These are phyloP conservation scores for Microcyclosporella mali DNA, from an alignment of 2,329 filamentous ascomycete species.

Conservation along the genomic window DNA sequence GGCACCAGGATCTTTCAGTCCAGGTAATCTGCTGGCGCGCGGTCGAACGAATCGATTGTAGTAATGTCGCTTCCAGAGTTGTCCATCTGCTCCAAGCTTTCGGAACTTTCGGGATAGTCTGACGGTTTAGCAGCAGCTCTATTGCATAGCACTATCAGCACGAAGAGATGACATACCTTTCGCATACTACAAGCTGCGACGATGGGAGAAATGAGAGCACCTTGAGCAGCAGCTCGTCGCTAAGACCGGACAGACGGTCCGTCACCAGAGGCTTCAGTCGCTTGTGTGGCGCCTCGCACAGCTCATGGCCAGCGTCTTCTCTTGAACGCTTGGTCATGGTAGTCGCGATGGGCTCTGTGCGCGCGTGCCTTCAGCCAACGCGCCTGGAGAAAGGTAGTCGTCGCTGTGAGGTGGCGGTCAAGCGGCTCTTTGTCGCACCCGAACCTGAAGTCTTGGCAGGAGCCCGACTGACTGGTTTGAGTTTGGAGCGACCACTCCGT, in stretches of 20 bases:
- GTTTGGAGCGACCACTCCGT: too few relatives aligned
- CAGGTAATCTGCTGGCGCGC: conserved; percentile 68
- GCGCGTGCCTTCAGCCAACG: too few relatives aligned
- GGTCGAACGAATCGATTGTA: conserved; percentile 82
- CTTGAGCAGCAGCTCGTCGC: conserved; percentile 80
- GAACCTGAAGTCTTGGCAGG: too few relatives aligned
- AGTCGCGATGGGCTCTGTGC: neutral
- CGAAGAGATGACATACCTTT: conserved; percentile 42
- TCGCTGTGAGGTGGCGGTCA: neutral
- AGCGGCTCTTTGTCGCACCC: too few relatives aligned
- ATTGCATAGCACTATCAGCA: neutral
- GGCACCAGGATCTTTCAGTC: conserved; percentile 45
- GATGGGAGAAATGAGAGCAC: conserved; percentile 73
- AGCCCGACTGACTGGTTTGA: too few relatives aligned
- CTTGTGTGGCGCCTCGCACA: conserved; percentile 38
- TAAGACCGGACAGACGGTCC: conserved; percentile 67
- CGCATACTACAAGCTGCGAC: conserved; percentile 58
- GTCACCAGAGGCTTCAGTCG: conserved; percentile 35
- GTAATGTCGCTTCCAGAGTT: conserved; percentile 87
- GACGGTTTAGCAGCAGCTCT: conserved; percentile 37
- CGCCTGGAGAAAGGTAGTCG: too few relatives aligned
- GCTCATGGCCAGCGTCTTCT: conserved; percentile 20
- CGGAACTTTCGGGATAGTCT: conserved; percentile 71
- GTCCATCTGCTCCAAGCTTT: conserved; percentile 68
- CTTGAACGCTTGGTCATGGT: conserved; percentile 35